Conservation (phyloP, 768 basidiomycete species). For the Inosperma sp. region DNA sequence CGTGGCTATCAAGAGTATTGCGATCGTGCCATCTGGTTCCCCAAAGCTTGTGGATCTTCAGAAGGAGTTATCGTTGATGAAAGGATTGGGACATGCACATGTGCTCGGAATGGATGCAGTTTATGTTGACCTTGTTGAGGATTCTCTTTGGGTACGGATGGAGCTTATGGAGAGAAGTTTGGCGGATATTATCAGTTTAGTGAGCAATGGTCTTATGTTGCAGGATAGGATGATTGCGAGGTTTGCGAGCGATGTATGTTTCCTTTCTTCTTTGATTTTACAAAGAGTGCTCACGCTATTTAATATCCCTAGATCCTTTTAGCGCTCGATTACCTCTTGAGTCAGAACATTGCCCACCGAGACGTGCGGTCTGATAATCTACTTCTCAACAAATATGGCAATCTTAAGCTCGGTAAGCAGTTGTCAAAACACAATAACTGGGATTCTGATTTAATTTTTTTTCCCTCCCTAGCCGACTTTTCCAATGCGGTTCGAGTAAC, state of each 20-base stretch:
- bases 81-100: constrained; percentile 53
- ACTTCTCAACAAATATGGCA: constrained; percentile 60
- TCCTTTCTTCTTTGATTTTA: constrained; percentile 7
- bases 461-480: constrained; percentile 61
- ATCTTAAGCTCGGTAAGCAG: constrained; percentile 64
- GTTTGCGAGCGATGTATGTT: constrained; percentile 72
- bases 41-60: constrained; percentile 61
- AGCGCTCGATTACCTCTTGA: constrained; percentile 63
- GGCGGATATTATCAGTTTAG: constrained; percentile 71
- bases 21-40: constrained; percentile 51
- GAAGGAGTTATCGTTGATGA: constrained; percentile 58
- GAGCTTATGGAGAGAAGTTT: constrained; percentile 86
- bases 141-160: constrained; percentile 82
- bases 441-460: neutral
- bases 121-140: constrained; percentile 62
- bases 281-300: neutral
- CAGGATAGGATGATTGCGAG: constrained; percentile 67
- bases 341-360: constrained; percentile 68
- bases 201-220: constrained; percentile 55
- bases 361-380: constrained; percentile 84
- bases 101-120: constrained; percentile 64
- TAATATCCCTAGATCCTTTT: constrained; percentile 46
- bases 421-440: neutral
- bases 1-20: constrained; percentile 78
- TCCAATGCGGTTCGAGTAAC: constrained; percentile 66